Conservation (phyloP, 768 basidiomycete species). For the Saitozyma sp. region DNA sequence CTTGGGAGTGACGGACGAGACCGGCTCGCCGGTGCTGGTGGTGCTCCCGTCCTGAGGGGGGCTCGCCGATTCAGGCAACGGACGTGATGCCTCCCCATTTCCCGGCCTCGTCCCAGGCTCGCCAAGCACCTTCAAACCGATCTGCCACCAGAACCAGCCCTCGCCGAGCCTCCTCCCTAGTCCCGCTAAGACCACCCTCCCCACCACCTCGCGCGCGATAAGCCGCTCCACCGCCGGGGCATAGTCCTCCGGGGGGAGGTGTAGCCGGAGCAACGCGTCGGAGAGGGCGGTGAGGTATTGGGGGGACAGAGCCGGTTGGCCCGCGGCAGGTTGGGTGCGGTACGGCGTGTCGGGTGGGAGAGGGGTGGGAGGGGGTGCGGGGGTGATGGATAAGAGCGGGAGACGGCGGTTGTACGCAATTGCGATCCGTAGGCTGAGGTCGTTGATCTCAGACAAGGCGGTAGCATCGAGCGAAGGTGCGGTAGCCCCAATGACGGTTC, state of each 20-base stretch:
- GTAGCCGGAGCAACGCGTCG: conserved; percentile 70
- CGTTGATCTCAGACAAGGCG: background rate
- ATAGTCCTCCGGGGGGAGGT: conserved; percentile 77
- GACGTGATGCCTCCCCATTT: background rate
- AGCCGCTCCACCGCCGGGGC: conserved; percentile 66
- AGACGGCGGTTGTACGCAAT: conserved; percentile 29
- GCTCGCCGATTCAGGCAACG: too few species aligned
- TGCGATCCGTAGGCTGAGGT: background rate
- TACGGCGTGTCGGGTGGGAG: background rate
- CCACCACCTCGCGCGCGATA: conserved; percentile 78
- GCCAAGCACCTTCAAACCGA: conserved; percentile 68
- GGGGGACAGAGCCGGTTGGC: conserved; percentile 27
- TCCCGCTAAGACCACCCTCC: conserved; percentile 68
- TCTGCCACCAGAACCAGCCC: conserved; percentile 84
- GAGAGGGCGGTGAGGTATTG: conserved; percentile 53
- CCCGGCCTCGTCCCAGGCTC: conserved; percentile 7
- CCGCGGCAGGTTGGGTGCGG: background rate
- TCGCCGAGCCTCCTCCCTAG: conserved; percentile 67
- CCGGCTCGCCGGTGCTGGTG: too few species aligned
- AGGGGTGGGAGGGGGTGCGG: conserved; percentile 1
- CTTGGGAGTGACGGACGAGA: too few species aligned
- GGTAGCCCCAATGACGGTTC: background rate
- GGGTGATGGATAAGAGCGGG: conserved; percentile 22
- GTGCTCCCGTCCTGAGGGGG: too few species aligned
- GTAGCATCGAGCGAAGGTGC: background rate